Evolutionary conservation across 768 basidiomycete species (phyloP).

Genomic region (Hirschioporus abietinus): DNA sequence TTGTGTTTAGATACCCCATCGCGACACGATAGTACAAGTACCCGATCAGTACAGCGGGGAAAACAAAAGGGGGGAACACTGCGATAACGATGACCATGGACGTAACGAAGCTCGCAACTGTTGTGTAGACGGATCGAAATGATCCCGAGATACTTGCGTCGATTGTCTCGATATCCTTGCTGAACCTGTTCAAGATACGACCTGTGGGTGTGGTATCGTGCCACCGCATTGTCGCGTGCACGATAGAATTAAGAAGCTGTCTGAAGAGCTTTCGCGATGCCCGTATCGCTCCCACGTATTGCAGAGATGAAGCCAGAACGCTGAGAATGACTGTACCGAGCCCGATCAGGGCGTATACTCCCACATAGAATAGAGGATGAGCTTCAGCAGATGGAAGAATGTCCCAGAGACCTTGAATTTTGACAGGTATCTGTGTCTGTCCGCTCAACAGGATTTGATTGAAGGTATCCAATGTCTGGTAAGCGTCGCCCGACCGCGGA

Average conservation of each 20-base stretch:
- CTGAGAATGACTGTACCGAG: slow-evolving; percentile 41
- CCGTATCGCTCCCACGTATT: slow-evolving; percentile 55
- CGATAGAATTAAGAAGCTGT: slow-evolving; percentile 60
- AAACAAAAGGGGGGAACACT: slow-evolving; percentile 13
- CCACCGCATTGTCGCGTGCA: slow-evolving; percentile 80
- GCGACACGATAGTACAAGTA: slow-evolving; percentile 10
- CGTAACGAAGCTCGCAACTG: slow-evolving; percentile 16
- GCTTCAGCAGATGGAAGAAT: slow-evolving; percentile 34
- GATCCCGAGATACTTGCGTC: slow-evolving; percentile 14
- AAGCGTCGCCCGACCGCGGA: not conserved
- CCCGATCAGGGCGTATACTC: slow-evolving; percentile 60
- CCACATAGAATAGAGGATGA: slow-evolving; percentile 69
- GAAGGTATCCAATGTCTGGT: slow-evolving; percentile 5
- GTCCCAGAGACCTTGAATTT: not conserved
- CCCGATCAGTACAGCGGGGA: slow-evolving; percentile 10
- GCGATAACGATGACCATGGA: slow-evolving; percentile 21
- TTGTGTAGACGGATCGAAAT: slow-evolving; percentile 9
- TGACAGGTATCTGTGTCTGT: not conserved
- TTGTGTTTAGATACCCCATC: slow-evolving; percentile 20
- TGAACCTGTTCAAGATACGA: slow-evolving; percentile 24
- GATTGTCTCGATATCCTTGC: slow-evolving; percentile 22
- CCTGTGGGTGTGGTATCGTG: slow-evolving; percentile 82
- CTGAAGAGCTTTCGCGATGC: slow-evolving; percentile 36
- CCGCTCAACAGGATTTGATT: not conserved
- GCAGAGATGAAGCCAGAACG: slow-evolving; percentile 42